Evolutionary conservation across 805 yeast species (phyloP), one percentile per base, ranked within the genome.

Genomic region (Candida qinlingensis): DNA sequence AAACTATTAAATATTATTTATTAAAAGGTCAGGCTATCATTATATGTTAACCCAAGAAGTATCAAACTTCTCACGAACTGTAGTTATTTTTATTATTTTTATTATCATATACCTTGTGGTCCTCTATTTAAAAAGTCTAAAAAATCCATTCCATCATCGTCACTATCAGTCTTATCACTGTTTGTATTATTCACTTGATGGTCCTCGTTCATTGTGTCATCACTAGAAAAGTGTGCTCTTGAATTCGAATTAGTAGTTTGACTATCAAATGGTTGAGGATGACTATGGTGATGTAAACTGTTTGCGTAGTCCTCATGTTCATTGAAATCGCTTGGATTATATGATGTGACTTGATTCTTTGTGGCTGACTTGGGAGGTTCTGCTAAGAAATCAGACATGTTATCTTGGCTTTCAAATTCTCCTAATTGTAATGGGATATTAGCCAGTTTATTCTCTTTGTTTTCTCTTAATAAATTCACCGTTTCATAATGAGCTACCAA

Each of bases 51-150:
- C 19, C 19, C 19, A 19, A 19, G 19, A 19, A 19, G 19, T 19
- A 19, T 19, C 19, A 19, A 19, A 19, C 19, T 19, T 19, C 19
- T 19, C 19, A 19, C 19, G 19, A 19, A 19, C 19, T 19, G 19
- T 19, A 19, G 19, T 19, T 19, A 19, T 19, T 19, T 19, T 19
- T 19, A 19, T 19, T 19, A 19, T 19, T 2, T 2, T 2, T 19
- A 10, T 38, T 26, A 25, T 7, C 12, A 7, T 6, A 26, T 27
- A 7, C 38, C 35, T 36, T 12, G 40, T 9, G 47, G 47, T 10
- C 47, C 47, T 45, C 25, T 39, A 3, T 28, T 45, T 7, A 45
- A 39, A 19, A 45, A 45, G 13, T 45, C 47, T 4, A 45, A n/a
- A 26, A 45, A 45, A 29, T 45, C 47, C 37, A 28, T 37, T 7